These are phyloP conservation scores for Globisporangium okanoganense DNA, from an alignment of 352 stramenopile species.

Conservation along the genomic window DNA sequence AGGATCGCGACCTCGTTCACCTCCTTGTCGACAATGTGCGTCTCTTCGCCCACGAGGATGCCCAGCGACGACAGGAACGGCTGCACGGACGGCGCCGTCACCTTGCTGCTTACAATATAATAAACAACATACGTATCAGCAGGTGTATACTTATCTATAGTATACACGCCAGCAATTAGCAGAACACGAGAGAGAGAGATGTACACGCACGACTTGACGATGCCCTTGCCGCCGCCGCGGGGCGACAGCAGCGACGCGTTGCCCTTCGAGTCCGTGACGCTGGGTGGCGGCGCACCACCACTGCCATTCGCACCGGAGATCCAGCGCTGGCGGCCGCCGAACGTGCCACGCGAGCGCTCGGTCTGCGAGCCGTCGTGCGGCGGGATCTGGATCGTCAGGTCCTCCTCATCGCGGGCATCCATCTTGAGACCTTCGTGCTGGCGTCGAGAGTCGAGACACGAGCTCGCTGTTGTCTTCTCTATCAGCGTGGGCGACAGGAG, in stretches of 20 bases:
- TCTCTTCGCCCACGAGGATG: slow-evolving; percentile 67
- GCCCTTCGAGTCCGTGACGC: slow-evolving; percentile 32
- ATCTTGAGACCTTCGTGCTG: slow-evolving; percentile 11
- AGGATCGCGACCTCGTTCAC: slow-evolving; percentile 69
- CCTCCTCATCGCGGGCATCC: slow-evolving; percentile 54
- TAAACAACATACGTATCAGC: too few species aligned
- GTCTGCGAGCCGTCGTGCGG: slow-evolving; percentile 65
- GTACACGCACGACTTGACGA: slow-evolving; percentile 47
- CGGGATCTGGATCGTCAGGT: slow-evolving; percentile 71
- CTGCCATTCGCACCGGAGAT: slow-evolving; percentile 28
- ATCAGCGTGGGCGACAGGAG: too few species aligned
- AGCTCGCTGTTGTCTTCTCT: too few species aligned
- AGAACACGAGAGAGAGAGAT: background rate
- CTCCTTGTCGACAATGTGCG: slow-evolving; percentile 78
- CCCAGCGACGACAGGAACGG: slow-evolving; percentile 73
- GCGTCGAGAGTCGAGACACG: too few species aligned
- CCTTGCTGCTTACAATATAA: slow-evolving; percentile 29
- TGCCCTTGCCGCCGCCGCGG: slow-evolving; percentile 22
- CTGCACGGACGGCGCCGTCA: slow-evolving; percentile 62
- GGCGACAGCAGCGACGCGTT: slow-evolving; percentile 42
- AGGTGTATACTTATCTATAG: background rate
- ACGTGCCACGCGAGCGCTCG: slow-evolving; percentile 62
- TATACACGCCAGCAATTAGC: background rate
- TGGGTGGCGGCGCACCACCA: slow-evolving; percentile 1
- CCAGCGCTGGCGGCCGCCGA: slow-evolving; percentile 73